phyloP scores from a whole-genome alignment of 768 basidiomycete genomes.

The Mycena floridula region DNA sequence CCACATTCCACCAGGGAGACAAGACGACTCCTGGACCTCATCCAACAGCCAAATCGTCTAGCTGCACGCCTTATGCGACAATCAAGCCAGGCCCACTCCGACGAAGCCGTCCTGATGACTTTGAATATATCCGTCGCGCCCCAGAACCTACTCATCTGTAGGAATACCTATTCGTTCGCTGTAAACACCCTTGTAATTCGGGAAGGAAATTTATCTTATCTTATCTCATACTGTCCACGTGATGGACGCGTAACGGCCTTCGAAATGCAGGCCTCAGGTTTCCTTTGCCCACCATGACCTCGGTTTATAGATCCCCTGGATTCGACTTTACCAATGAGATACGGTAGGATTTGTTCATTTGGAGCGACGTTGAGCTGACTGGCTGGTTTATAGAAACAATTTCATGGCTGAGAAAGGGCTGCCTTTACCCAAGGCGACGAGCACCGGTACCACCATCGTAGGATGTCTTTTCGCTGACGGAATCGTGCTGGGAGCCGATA shows the following conservation, averaged over 20 bases:
- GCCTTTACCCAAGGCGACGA: slow-evolving; percentile 76
- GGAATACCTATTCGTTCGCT: too few relatives aligned
- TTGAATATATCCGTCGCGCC: neutral
- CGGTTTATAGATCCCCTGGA: slow-evolving; percentile 47
- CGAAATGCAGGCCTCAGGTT: too few relatives aligned
- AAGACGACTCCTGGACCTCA: slow-evolving; percentile 50
- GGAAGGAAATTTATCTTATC: too few relatives aligned
- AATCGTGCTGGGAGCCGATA: slow-evolving; percentile 93
- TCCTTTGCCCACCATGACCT: slow-evolving; percentile 30
- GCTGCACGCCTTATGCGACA: slow-evolving; percentile 33
- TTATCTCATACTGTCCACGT: too few relatives aligned
- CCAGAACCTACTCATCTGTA: neutral
- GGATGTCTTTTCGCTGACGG: slow-evolving; percentile 92
- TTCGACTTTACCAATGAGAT: slow-evolving; percentile 77
- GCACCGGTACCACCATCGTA: slow-evolving; percentile 97
- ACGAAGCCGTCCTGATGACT: neutral
- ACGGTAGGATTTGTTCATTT: slow-evolving; percentile 33
- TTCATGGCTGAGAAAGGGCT: slow-evolving; percentile 68
- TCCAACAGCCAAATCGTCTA: slow-evolving; percentile 54
- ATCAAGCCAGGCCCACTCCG: neutral
- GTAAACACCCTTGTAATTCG: too few relatives aligned
- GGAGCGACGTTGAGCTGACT: neutral
- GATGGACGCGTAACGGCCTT: too few relatives aligned
- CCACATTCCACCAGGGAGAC: slow-evolving; percentile 65
- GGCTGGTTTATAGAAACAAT: slow-evolving; percentile 48